Conservation (phyloP, 2,329 filamentous ascomycete genomes). For the Penicillium sp. region DNA sequence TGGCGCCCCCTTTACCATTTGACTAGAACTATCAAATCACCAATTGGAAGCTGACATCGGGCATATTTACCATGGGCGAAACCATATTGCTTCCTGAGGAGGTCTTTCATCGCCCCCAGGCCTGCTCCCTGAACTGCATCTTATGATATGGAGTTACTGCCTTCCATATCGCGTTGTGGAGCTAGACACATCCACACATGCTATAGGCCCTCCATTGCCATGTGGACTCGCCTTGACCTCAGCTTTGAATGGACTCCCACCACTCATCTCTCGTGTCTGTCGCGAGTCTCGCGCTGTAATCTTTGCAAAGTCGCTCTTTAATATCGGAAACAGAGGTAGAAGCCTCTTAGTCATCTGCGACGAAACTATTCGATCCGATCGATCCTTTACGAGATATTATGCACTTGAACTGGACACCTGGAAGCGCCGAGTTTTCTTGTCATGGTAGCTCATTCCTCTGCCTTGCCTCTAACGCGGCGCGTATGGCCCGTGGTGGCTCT, state of each 20-base stretch:
- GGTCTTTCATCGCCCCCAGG: background rate
- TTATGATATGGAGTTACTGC: slow-evolving; percentile 15
- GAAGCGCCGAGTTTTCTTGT: too few species aligned
- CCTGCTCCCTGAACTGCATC: slow-evolving; percentile 8
- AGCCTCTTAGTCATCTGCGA: background rate
- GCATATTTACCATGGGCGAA: too few species aligned
- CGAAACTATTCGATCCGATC: background rate
- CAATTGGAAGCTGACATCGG: too few species aligned
- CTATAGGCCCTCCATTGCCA: background rate
- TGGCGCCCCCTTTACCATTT: too few species aligned
- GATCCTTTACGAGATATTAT: slow-evolving; percentile 2
- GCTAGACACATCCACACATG: slow-evolving; percentile 3
- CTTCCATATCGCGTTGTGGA: slow-evolving; percentile 13
- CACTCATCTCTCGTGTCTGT: slow-evolving; percentile 6
- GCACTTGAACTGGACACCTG: slow-evolving; percentile 8
- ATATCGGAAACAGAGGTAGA: background rate
- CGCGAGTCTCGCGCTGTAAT: slow-evolving; percentile 10
- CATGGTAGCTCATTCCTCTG: background rate
- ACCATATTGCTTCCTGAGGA: background rate
- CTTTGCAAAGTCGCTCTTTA: slow-evolving; percentile 2
- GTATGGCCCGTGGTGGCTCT: background rate
- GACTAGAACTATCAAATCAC: too few species aligned
- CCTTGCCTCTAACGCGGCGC: slow-evolving; percentile 5
- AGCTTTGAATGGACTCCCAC: slow-evolving; percentile 6
- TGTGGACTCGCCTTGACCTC: background rate